These are phyloP conservation scores for Rubroboletus satanas DNA, from an alignment of 768 basidiomycete genomes.

Conservation along the genomic window DNA sequence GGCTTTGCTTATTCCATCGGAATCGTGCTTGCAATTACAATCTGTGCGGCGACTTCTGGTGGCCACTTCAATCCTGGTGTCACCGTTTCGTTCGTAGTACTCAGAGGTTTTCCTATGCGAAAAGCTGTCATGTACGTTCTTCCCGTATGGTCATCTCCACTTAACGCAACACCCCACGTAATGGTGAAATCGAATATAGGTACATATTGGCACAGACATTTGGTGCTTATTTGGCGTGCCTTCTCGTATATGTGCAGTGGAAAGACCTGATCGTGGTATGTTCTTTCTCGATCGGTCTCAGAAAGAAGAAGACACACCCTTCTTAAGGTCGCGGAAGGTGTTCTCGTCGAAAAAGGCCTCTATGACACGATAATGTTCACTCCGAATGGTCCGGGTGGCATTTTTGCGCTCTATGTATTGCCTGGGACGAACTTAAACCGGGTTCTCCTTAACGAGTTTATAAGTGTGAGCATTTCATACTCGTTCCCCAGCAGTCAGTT, in stretches of 20 bases:
- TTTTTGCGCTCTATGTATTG: conserved; percentile 36
- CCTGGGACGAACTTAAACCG: conserved; percentile 30
- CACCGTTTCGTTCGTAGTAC: conserved; percentile 48
- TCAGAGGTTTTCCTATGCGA: conserved; percentile 49
- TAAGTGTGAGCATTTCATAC: conserved; percentile 25
- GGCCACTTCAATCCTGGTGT: conserved; percentile 69
- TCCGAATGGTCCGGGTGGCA: conserved; percentile 33
- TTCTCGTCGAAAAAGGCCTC: conserved; percentile 24
- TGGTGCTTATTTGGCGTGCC: conserved; percentile 59
- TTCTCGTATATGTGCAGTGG: conserved; percentile 62
- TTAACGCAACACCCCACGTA: background rate
- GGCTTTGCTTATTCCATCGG: conserved; percentile 57
- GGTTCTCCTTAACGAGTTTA: conserved; percentile 39
- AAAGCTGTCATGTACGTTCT: conserved; percentile 48
- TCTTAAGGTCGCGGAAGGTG: conserved; percentile 26
- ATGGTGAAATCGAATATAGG: conserved; percentile 33
- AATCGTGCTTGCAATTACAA: conserved; percentile 52
- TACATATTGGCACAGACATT: conserved; percentile 65
- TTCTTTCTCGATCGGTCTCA: conserved; percentile 42
- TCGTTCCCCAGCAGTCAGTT: background rate
- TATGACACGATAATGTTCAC: conserved; percentile 35
- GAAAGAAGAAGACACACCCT: background rate
- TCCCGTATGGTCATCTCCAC: conserved; percentile 9
- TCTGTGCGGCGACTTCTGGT: conserved; percentile 52
- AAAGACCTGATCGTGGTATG: conserved; percentile 45